Evolutionary conservation across 2,329 filamentous ascomycete genomes (phyloP).

Genomic region (Curvularia sp.): DNA sequence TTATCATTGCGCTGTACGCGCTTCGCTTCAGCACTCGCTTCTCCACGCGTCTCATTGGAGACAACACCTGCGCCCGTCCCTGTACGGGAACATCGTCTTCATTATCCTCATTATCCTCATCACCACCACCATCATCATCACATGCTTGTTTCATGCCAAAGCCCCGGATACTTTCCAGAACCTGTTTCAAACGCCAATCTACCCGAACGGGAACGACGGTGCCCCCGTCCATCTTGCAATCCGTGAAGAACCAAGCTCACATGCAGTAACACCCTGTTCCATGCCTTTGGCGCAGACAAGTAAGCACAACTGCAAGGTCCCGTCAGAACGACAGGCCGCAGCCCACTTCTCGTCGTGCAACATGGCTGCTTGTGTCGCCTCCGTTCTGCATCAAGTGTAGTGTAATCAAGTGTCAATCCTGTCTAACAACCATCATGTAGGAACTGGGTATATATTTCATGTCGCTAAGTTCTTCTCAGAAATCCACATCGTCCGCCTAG

Average conservation of each 20-base stretch:
- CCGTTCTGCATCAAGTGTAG: background rate
- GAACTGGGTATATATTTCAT: constrained; percentile 4
- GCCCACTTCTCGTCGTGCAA: constrained; percentile 9
- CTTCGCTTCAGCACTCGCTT: background rate
- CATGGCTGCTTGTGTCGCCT: background rate
- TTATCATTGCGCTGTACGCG: constrained; percentile 11
- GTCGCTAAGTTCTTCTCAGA: constrained; percentile 8
- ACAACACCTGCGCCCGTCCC: background rate
- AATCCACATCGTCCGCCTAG: background rate
- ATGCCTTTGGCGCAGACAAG: constrained; percentile 5
- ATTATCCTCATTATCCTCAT: too few species aligned
- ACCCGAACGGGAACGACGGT: constrained; percentile 3
- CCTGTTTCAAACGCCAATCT: constrained; percentile 29
- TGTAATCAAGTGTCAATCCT: background rate
- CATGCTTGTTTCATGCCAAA: constrained; percentile 23
- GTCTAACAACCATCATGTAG: background rate
- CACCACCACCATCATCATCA: too few species aligned
- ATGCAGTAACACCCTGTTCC: constrained; percentile 17
- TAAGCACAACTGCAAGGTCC: constrained; percentile 21
- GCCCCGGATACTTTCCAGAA: constrained; percentile 31
- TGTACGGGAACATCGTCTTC: constrained; percentile 13
- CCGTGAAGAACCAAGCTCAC: constrained; percentile 3
- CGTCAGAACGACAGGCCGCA: constrained; percentile 7
- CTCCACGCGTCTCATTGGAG: background rate
- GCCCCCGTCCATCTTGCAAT: background rate